A percentile compares a stretch with the other conserved stretches of the same genome.
These are phyloP conservation scores for Lodderomyces parapsilosis DNA, from an alignment of 1,139 yeast species.

Conservation along the genomic window DNA sequence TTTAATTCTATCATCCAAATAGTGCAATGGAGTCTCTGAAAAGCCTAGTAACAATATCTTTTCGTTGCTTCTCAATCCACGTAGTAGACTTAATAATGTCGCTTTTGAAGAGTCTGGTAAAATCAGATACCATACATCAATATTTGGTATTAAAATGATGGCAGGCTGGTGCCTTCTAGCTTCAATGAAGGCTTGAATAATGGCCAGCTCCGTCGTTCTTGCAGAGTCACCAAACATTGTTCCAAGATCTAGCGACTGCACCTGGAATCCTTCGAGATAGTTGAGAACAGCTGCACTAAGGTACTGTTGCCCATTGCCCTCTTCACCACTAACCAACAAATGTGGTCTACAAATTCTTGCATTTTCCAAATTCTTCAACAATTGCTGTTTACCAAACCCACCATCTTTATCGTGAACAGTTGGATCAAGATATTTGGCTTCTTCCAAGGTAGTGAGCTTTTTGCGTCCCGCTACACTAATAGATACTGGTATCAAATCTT, in stretches of 20 bases:
- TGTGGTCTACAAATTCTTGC: slow-evolving; percentile 84
- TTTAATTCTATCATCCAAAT: slow-evolving; percentile 38
- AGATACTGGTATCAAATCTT: slow-evolving; percentile 62
- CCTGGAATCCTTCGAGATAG: slow-evolving; percentile 84
- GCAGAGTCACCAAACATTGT: slow-evolving; percentile 78
- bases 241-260: slow-evolving; percentile 82
- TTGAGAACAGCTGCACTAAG: slow-evolving; percentile 80
- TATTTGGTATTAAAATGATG: slow-evolving; percentile 77
- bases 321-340: slow-evolving; percentile 65
- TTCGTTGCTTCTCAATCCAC: slow-evolving; percentile 71
- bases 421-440: slow-evolving; percentile 65
- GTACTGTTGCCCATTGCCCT: slow-evolving; percentile 90
- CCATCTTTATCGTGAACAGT: slow-evolving; percentile 57
- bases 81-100: slow-evolving; percentile 67
- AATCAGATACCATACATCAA: slow-evolving; percentile 74
- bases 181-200: slow-evolving; percentile 84
- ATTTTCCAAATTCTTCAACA: slow-evolving; percentile 54
- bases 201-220: slow-evolving; percentile 78
- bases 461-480: slow-evolving; percentile 32
- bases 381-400: slow-evolving; percentile 68
- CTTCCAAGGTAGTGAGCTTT: slow-evolving; percentile 61
- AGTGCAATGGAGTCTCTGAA: slow-evolving; percentile 47
- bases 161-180: slow-evolving; percentile 91
- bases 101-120: slow-evolving; percentile 70
- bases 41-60: slow-evolving; percentile 76